These are phyloP conservation scores for Tephrocybe rancida DNA, from an alignment of 768 basidiomycete species.

Conservation along the genomic window DNA sequence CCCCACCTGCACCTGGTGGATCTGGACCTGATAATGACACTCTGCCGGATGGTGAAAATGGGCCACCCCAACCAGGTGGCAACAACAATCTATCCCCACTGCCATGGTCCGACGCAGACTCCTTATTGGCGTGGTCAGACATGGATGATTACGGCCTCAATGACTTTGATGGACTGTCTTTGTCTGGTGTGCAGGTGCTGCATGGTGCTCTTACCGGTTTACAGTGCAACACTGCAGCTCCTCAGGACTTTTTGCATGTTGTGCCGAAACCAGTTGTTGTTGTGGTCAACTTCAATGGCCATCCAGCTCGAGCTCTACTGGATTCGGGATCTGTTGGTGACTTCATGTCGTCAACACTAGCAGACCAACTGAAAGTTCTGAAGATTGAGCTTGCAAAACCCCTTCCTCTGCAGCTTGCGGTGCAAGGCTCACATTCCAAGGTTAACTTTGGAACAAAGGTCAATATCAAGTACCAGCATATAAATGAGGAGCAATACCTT, in stretches of 20 bases:
- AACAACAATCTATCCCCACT: no score
- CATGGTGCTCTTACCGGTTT: constrained; percentile 1
- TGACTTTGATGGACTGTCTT: no score
- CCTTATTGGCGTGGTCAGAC: no score
- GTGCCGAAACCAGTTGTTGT: not conserved
- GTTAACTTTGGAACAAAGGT: not conserved
- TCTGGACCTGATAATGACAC: no score
- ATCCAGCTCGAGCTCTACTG: not conserved
- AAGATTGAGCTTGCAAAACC: not conserved
- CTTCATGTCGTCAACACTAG: not conserved
- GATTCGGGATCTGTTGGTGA: not conserved
- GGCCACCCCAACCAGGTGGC: no score
- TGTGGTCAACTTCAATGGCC: not conserved
- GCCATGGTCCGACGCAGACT: no score
- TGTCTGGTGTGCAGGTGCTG: no score
- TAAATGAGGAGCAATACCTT: not conserved
- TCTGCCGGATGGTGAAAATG: no score
- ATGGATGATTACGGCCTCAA: no score
- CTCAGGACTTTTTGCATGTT: constrained; percentile 17
- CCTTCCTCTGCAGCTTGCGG: not conserved
- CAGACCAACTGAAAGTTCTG: not conserved
- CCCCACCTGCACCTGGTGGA: no score
- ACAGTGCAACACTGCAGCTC: constrained; percentile 24
- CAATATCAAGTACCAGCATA: not conserved
- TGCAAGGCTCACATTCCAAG: not conserved